Conservation (phyloP, 768 basidiomycete species). For the Vishniacozyma victoriae region DNA sequence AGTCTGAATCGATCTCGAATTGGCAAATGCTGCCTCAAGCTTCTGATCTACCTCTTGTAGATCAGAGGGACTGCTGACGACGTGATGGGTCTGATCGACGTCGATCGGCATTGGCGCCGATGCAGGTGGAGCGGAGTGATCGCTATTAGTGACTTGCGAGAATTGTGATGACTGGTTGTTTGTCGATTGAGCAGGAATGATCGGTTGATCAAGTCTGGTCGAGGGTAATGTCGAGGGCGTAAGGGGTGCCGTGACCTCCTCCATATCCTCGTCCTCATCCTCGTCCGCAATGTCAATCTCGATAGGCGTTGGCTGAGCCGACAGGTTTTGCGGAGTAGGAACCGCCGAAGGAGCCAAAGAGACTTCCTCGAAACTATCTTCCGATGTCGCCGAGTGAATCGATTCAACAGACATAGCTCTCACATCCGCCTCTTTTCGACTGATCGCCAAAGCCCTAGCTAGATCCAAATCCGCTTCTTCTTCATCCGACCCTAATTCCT, state of each 20-base stretch:
- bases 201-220: background rate
- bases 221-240: background rate
- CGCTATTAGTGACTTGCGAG: too few species aligned
- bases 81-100: too few species aligned
- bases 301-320: background rate
- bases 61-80: too few species aligned
- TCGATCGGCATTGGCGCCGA: constrained; percentile 11
- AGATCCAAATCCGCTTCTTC: constrained; percentile 58
- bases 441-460: constrained; percentile 51
- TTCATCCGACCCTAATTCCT: constrained; percentile 67
- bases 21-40: too few species aligned
- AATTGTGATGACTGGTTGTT: background rate
- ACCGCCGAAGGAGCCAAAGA: constrained; percentile 24
- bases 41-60: too few species aligned
- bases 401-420: background rate
- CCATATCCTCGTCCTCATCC: constrained; percentile 37
- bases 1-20: too few species aligned
- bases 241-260: background rate
- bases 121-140: constrained; percentile 10
- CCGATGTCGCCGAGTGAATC: constrained; percentile 7
- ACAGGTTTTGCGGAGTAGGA: constrained; percentile 13
- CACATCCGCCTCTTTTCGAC: constrained; percentile 21
- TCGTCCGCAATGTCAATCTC: constrained; percentile 25
- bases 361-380: constrained; percentile 41
- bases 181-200: background rate